Conservation (phyloP, 2,329 filamentous ascomycete species). For the Arthrobotrys sphaeroides region DNA sequence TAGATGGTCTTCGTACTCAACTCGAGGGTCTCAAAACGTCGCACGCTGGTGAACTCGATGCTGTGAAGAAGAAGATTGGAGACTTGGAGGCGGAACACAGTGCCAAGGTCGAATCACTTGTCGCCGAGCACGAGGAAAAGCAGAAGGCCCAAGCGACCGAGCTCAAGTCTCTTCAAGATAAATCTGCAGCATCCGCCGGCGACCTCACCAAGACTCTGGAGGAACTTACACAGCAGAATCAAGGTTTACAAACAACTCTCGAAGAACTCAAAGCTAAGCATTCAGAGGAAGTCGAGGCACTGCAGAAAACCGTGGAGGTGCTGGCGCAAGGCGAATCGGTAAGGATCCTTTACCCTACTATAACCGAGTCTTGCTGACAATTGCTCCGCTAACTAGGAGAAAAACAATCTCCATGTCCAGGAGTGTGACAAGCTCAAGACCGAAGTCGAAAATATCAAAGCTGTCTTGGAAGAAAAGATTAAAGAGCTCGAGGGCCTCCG, state of each 20-base stretch:
- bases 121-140: slow-evolving; percentile 35
- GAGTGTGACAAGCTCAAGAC: slow-evolving; percentile 42
- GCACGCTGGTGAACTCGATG: slow-evolving; percentile 12
- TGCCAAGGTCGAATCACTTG: slow-evolving; percentile 23
- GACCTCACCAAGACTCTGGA: slow-evolving; percentile 20
- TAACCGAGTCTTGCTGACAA: neutral
- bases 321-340: slow-evolving; percentile 43
- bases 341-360: neutral
- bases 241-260: slow-evolving; percentile 27
- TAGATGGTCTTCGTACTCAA: slow-evolving; percentile 19
- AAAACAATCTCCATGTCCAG: slow-evolving; percentile 13
- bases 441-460: slow-evolving; percentile 10
- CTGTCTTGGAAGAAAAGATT: slow-evolving; percentile 28
- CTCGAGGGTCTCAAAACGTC: slow-evolving; percentile 27
- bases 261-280: slow-evolving; percentile 28
- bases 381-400: slow-evolving; percentile 18
- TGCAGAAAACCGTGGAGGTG: slow-evolving; percentile 35
- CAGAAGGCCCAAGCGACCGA: slow-evolving; percentile 23
- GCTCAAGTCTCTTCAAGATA: slow-evolving; percentile 34
- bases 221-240: slow-evolving; percentile 41
- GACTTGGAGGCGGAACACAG: slow-evolving; percentile 32
- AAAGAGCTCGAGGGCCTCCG: slow-evolving; percentile 35
- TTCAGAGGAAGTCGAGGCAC: slow-evolving; percentile 18
- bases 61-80: slow-evolving; percentile 15
- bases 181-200: slow-evolving; percentile 27